Conservation (phyloP, 495 filamentous ascomycete genomes). For the Tuber indicum region DNA sequence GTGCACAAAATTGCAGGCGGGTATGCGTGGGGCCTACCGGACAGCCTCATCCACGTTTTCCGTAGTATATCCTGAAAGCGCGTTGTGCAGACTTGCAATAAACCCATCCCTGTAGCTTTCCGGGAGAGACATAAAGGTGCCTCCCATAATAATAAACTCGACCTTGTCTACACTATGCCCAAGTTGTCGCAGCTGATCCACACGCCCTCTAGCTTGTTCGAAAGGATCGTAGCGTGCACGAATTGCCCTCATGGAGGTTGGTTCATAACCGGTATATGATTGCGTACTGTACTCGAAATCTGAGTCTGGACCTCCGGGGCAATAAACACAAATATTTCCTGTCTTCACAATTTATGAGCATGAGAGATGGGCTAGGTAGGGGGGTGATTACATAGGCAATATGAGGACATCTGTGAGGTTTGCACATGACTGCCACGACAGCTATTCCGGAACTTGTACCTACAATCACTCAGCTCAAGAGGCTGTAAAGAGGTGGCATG, state of each 20-base stretch:
- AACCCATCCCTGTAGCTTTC: constrained; percentile 84
- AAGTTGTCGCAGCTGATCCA: constrained; percentile 90
- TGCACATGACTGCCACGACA: constrained; percentile 99
- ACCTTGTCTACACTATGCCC: constrained; percentile 98
- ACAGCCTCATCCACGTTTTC: constrained; percentile 93
- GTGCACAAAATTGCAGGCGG: background rate
- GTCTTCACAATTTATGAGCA: constrained; percentile 49
- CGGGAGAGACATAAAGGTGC: constrained; percentile 95
- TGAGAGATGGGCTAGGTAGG: background rate
- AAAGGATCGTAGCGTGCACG: constrained; percentile 96
- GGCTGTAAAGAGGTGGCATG: constrained; percentile 11
- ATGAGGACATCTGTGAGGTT: constrained; percentile 94
- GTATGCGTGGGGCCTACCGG: constrained; percentile 53
- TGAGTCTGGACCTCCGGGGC: constrained; percentile 91
- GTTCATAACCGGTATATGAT: constrained; percentile 96
- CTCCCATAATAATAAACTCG: constrained; percentile 99
- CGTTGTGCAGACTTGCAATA: constrained; percentile 92
- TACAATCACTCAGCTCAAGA: constrained; percentile 40
- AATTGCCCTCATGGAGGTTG: constrained; percentile 96
- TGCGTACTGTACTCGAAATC: constrained; percentile 99
- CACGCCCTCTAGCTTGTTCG: constrained; percentile 90
- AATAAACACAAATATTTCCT: constrained; percentile 98
- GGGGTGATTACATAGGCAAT: constrained; percentile 60
- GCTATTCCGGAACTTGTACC: constrained; percentile 93
- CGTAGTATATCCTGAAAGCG: constrained; percentile 84